phyloP scores from a whole-genome alignment of 179 eudicot species.

The Nepenthes alata region DNA sequence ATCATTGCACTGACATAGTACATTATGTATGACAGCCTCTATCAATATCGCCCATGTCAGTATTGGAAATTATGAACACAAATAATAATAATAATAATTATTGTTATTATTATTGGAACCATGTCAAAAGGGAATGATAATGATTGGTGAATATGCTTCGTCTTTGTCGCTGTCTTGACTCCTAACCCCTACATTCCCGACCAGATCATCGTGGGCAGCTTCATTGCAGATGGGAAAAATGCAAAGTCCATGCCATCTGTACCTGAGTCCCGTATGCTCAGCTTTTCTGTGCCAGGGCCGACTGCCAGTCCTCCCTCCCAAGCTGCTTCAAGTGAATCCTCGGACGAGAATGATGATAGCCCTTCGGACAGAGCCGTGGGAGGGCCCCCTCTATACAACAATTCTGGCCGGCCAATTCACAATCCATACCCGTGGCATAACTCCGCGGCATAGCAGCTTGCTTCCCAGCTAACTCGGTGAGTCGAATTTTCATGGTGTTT shows the following conservation, averaged over 20 bases:
- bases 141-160: too few species aligned
- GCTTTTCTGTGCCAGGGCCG: conserved; percentile 29
- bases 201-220: conserved; percentile 87
- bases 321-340: conserved; percentile 57
- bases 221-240: conserved; percentile 68
- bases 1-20: too few species aligned
- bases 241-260: conserved; percentile 47
- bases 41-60: too few species aligned
- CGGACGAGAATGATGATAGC: conserved; percentile 45
- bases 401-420: conserved; percentile 43
- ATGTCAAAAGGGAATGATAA: too few species aligned
- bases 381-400: conserved; percentile 23
- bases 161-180: too few species aligned
- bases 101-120: too few species aligned
- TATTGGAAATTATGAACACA: too few species aligned
- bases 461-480: conserved; percentile 20
- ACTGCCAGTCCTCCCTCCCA: conserved; percentile 49
- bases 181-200: not conserved
- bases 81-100: too few species aligned
- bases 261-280: conserved; percentile 46
- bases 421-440: conserved; percentile 63
- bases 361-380: conserved; percentile 27
- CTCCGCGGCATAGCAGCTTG: conserved; percentile 45
- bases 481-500: conserved; percentile 13
- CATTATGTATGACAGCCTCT: too few species aligned